phyloP scores from a whole-genome alignment of 306 rosid species.

The Dicorynia guianensis region DNA sequence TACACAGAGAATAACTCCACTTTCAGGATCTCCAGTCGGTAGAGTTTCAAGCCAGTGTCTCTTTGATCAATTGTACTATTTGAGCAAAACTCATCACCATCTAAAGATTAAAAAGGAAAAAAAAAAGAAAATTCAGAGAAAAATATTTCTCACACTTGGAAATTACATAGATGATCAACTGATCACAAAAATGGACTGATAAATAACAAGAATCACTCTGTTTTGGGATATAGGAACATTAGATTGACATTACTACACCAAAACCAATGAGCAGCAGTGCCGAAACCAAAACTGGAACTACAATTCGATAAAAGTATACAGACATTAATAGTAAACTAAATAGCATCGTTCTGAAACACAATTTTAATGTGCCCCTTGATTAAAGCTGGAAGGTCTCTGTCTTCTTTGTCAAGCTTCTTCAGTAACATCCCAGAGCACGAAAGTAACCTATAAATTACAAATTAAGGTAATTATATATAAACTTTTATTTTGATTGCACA shows the following conservation, averaged over 20 bases:
- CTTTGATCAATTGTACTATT: slow-evolving; percentile 45
- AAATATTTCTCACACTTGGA: not conserved
- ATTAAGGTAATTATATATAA: not conserved
- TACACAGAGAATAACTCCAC: slow-evolving; percentile 81
- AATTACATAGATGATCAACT: slow-evolving; percentile 22
- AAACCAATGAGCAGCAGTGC: slow-evolving; percentile 3
- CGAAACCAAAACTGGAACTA: slow-evolving; percentile 25
- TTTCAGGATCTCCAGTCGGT: slow-evolving; percentile 78
- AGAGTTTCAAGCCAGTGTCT: slow-evolving; percentile 59
- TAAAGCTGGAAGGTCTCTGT: not conserved
- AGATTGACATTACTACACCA: slow-evolving; percentile 33
- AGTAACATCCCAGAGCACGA: slow-evolving; percentile 1
- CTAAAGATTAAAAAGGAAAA: slow-evolving; percentile 46
- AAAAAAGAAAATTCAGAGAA: not conserved
- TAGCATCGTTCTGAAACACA: slow-evolving; percentile 20
- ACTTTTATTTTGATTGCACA: slow-evolving; percentile 11
- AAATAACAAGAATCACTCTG: slow-evolving; percentile 29
- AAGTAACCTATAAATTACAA: slow-evolving; percentile 1
- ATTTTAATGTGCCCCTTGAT: slow-evolving; percentile 2
- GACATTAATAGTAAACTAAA: slow-evolving; percentile 25
- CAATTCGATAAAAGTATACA: slow-evolving; percentile 18
- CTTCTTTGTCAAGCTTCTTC: slow-evolving; percentile 23
- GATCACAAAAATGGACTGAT: slow-evolving; percentile 20
- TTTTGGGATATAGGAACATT: slow-evolving; percentile 18
- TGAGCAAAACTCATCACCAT: slow-evolving; percentile 50